Percentiles rank a stretch among this genome's conserved stretches.
Conservation (phyloP, 2,329 filamentous ascomycete species). For the Hymenoscyphus albidus region DNA sequence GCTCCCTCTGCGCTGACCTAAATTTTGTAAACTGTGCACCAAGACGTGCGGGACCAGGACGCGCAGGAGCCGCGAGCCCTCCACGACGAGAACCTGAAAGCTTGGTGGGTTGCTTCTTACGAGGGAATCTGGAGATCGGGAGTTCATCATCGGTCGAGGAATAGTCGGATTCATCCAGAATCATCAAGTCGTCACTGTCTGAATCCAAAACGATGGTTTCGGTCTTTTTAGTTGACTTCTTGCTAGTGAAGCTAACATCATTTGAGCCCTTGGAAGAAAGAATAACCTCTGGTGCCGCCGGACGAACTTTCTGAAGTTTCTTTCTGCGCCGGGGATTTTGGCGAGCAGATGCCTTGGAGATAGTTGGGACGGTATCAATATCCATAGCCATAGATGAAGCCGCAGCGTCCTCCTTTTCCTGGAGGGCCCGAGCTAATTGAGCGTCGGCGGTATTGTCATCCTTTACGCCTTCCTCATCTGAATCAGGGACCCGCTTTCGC, state of each 20-base stretch:
- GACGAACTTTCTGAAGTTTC: conserved; percentile 10
- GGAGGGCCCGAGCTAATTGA: conserved; percentile 52
- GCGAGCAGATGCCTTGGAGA: background rate
- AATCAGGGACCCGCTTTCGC: conserved; percentile 43
- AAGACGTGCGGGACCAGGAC: background rate
- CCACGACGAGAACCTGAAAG: background rate
- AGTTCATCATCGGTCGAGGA: background rate
- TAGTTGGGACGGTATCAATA: conserved; percentile 26
- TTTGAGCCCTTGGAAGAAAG: conserved; percentile 29
- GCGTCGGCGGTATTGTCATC: conserved; percentile 45
- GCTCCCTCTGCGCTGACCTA: too few relatives aligned
- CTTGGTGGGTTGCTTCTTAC: background rate
- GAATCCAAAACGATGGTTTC: conserved; percentile 20
- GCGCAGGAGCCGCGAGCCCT: background rate
- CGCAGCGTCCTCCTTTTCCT: conserved; percentile 49
- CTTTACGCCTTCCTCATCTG: conserved; percentile 35
- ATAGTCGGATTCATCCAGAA: background rate
- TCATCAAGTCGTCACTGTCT: conserved; percentile 22
- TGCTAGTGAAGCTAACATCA: conserved; percentile 20
- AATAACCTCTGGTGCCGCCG: conserved; percentile 28
- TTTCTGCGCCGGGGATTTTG: conserved; percentile 22
- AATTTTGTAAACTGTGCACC: background rate
- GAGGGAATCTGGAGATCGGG: background rate
- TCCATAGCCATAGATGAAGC: conserved; percentile 34
- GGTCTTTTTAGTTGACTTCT: conserved; percentile 12